A percentile compares a stretch with the other conserved stretches of the same genome.
Evolutionary conservation across 768 basidiomycete species (phyloP).

Genomic region (Amyloporia xantha): DNA sequence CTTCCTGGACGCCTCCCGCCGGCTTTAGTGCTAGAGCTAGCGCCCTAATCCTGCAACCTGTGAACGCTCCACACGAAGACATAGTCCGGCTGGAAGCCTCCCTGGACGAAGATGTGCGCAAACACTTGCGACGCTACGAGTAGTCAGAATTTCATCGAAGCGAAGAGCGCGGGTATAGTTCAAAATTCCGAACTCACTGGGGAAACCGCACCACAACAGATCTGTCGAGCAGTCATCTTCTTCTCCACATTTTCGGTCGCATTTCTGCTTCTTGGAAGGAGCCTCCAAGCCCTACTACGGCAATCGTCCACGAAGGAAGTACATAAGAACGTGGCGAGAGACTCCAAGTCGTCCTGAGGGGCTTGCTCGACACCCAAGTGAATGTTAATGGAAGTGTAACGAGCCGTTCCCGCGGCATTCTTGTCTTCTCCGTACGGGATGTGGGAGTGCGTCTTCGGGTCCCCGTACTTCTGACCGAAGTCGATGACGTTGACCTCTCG

Average conservation of each 20-base stretch:
- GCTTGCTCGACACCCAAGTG: too few relatives aligned
- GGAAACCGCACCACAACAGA: conserved; percentile 97
- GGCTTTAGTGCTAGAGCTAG: conserved; percentile 56
- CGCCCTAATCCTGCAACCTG: conserved; percentile 63
- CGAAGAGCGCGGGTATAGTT: conserved; percentile 99
- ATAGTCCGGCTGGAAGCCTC: conserved; percentile 98
- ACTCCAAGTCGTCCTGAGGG: conserved; percentile 95
- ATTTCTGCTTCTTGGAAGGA: conserved; percentile 99
- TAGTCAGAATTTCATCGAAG: conserved; percentile 99
- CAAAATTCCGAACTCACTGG: conserved; percentile 98
- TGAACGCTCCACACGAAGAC: conserved; percentile 99
- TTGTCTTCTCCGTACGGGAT: too few relatives aligned
- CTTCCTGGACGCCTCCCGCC: conserved; percentile 70
- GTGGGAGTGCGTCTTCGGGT: too few relatives aligned
- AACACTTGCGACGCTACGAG: conserved; percentile 98
- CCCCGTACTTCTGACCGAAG: too few relatives aligned
- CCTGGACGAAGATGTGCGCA: conserved; percentile 95
- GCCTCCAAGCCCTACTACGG: conserved; percentile 99
- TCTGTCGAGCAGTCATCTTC: conserved; percentile 99
- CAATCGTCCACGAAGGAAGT: conserved; percentile 94
- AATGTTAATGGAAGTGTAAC: too few relatives aligned
- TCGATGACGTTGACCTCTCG: too few relatives aligned
- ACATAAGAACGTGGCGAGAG: too few relatives aligned
- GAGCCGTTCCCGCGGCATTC: too few relatives aligned
- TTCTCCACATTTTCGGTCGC: conserved; percentile 99